Percentiles rank a stretch among this genome's conserved stretches.
phyloP scores from a whole-genome alignment of 805 yeast species.

The Monosporozyma unispora region DNA sequence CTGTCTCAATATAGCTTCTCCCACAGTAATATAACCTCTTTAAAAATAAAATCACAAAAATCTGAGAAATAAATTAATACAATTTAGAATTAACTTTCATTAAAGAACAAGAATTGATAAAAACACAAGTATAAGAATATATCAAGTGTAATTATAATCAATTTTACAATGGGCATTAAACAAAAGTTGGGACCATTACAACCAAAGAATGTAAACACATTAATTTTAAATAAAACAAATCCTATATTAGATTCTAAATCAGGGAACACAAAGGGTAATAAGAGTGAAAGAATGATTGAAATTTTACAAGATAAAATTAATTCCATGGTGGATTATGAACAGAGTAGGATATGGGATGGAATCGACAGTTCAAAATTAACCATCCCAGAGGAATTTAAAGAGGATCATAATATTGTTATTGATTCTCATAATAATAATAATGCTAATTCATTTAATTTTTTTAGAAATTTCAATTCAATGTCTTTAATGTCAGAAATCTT shows the following conservation, averaged over 20 bases:
- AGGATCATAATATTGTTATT: neutral
- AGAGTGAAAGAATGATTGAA: neutral
- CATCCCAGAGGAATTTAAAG: neutral
- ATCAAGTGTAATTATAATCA: neutral
- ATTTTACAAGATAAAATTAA: neutral
- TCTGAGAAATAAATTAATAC: neutral
- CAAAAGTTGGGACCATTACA: neutral
- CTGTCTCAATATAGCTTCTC: too few relatives aligned
- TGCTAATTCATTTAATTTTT: neutral
- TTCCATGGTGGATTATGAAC: too few relatives aligned
- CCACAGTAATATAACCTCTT: neutral
- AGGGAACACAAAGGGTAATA: neutral
- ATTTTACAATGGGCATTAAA: neutral
- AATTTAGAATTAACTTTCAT: neutral
- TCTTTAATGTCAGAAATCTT: neutral
- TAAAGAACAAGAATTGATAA: neutral
- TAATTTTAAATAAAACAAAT: neutral
- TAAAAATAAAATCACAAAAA: neutral
- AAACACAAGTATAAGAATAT: neutral
- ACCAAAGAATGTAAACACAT: neutral
- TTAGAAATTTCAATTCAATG: neutral
- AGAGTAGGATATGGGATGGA: too few relatives aligned
- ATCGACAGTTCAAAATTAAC: neutral
- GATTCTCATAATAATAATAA: neutral
- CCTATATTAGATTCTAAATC: neutral